Evolutionary conservation across 495 filamentous ascomycete species (phyloP).

Genomic region (Xanthoparmelia taractica): DNA sequence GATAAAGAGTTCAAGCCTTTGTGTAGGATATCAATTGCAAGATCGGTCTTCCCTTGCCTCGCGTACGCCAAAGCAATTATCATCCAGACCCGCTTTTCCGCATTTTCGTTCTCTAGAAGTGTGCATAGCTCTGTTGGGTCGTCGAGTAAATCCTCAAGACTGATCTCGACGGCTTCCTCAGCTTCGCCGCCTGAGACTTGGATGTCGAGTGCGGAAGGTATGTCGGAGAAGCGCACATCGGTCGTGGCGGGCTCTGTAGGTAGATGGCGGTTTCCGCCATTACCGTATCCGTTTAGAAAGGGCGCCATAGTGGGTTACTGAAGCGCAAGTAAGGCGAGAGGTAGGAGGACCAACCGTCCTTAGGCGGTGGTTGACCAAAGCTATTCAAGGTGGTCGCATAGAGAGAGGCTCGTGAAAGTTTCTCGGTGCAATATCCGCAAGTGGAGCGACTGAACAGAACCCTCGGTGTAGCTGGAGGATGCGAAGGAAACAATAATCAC

Average conservation of each 20-base stretch:
- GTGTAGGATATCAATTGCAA: slow-evolving; percentile 86
- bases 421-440: background rate
- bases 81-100: slow-evolving; percentile 86
- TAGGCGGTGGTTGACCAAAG: background rate
- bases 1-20: slow-evolving; percentile 72
- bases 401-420: background rate
- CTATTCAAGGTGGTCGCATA: background rate
- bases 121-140: slow-evolving; percentile 94
- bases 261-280: slow-evolving; percentile 44
- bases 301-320: slow-evolving; percentile 42
- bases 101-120: slow-evolving; percentile 83
- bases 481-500: background rate
- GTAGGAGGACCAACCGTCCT: slow-evolving; percentile 4
- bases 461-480: background rate
- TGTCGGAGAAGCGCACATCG: slow-evolving; percentile 72
- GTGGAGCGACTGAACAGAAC: background rate
- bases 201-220: slow-evolving; percentile 82
- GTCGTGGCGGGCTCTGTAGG: slow-evolving; percentile 21
- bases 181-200: slow-evolving; percentile 72
- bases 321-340: slow-evolving; percentile 5
- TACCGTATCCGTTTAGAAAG: slow-evolving; percentile 46
- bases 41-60: slow-evolving; percentile 85
- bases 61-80: slow-evolving; percentile 94
- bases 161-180: slow-evolving; percentile 81
- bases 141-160: slow-evolving; percentile 80